Evolutionary conservation across 2,329 filamentous ascomycete genomes (phyloP).

Genomic region (Zarea fungicola): DNA sequence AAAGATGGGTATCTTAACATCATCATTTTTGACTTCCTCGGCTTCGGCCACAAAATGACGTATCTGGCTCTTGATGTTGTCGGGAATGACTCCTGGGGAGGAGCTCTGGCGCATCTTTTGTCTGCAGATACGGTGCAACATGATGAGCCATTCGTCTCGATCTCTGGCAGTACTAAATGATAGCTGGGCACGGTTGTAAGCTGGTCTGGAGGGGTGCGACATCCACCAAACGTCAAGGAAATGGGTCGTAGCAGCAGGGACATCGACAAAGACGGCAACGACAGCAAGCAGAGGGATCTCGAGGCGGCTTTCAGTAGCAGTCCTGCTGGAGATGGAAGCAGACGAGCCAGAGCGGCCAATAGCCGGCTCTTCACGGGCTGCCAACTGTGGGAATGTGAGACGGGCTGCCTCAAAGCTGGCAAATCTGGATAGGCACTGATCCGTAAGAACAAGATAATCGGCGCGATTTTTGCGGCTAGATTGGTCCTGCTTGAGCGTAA

Average conservation of each 20-base stretch:
- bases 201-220: conserved; percentile 36
- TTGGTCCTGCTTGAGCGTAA: conserved; percentile 44
- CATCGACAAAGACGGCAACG: conserved; percentile 48
- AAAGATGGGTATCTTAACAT: conserved; percentile 38
- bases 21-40: conserved; percentile 31
- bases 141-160: conserved; percentile 44
- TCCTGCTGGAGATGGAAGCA: conserved; percentile 23
- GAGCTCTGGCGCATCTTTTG: conserved; percentile 31
- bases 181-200: conserved; percentile 43
- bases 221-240: conserved; percentile 55
- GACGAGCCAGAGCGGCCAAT: conserved; percentile 22
- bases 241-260: conserved; percentile 43
- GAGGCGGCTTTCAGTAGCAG: conserved; percentile 33
- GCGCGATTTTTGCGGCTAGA: conserved; percentile 44
- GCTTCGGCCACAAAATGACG: conserved; percentile 40
- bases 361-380: conserved; percentile 20
- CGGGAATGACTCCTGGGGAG: conserved; percentile 34
- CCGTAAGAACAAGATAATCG: conserved; percentile 48
- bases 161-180: conserved; percentile 45
- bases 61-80: conserved; percentile 44
- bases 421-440: conserved; percentile 47
- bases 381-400: conserved; percentile 42
- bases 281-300: conserved; percentile 46
- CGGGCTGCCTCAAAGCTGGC: conserved; percentile 42
- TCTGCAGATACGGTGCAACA: conserved; percentile 39